These are phyloP conservation scores for Candida berthetii DNA, from an alignment of 805 yeast genomes.

Conservation along the genomic window DNA sequence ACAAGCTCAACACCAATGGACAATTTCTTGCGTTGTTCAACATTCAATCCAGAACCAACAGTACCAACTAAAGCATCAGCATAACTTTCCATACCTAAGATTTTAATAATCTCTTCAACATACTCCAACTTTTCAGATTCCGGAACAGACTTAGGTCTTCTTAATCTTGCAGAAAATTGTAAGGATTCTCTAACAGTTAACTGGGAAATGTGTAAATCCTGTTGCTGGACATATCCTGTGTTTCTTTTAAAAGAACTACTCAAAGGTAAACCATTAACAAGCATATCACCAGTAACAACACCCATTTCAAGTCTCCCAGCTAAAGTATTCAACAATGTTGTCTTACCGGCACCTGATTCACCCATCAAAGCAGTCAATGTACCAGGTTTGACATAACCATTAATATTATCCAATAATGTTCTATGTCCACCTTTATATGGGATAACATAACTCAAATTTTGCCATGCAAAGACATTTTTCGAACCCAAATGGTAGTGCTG, in stretches of 20 bases:
- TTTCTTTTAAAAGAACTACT: conserved; percentile 46
- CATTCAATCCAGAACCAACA: conserved; percentile 48
- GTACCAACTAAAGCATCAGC: conserved; percentile 40
- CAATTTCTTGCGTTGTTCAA: conserved; percentile 47
- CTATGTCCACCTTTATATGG: conserved; percentile 24
- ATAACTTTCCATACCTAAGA: conserved; percentile 45
- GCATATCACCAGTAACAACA: conserved; percentile 50
- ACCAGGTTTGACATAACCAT: conserved; percentile 71
- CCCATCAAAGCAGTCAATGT: conserved; percentile 52
- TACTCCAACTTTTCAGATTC: conserved; percentile 40
- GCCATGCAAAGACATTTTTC: conserved; percentile 24
- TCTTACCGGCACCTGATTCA: conserved; percentile 61
- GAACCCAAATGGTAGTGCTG: conserved; percentile 21
- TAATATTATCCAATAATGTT: conserved; percentile 46
- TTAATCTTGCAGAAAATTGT: conserved; percentile 42
- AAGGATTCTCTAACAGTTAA: conserved; percentile 49
- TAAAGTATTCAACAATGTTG: conserved; percentile 46
- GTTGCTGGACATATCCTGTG: conserved; percentile 57
- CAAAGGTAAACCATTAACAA: conserved; percentile 47
- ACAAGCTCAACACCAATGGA: conserved; percentile 52
- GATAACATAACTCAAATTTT: conserved; percentile 24
- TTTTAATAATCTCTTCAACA: conserved; percentile 43
- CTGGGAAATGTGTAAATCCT: conserved; percentile 46
- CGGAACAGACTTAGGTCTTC: conserved; percentile 36
- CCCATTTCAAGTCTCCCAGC: conserved; percentile 49